phyloP scores from a whole-genome alignment of 2,329 filamentous ascomycete species.

The Phialocephala sp. region DNA sequence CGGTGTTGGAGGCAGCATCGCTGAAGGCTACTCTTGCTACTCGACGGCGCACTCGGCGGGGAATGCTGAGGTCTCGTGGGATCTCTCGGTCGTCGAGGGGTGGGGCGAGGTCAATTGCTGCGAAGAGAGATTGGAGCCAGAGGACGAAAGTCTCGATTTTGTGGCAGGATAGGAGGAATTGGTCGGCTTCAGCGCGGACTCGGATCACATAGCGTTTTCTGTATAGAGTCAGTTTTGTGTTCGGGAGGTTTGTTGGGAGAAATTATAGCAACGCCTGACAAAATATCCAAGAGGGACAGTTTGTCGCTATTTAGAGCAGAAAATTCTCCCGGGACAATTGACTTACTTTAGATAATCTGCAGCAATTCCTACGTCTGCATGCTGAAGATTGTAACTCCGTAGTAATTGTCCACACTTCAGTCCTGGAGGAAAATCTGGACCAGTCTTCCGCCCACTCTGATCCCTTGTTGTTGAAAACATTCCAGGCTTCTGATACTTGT shows the following conservation, averaged over 20 bases:
- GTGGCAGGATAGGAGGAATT: constrained; percentile 72
- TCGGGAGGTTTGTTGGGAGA: not conserved
- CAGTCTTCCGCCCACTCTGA: constrained; percentile 55
- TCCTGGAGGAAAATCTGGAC: constrained; percentile 57
- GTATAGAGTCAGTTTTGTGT: not conserved
- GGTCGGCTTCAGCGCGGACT: constrained; percentile 74
- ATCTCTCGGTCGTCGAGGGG: constrained; percentile 74
- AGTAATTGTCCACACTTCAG: constrained; percentile 61
- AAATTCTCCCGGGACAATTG: no score
- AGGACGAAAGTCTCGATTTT: constrained; percentile 69
- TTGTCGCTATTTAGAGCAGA: not conserved
- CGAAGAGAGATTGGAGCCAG: constrained; percentile 72
- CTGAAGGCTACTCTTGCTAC: constrained; percentile 23
- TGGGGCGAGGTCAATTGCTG: constrained; percentile 74
- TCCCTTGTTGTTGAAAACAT: constrained; percentile 50
- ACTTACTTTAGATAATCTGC: constrained; percentile 73
- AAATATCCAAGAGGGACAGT: no score
- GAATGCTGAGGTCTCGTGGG: constrained; percentile 65
- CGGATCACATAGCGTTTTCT: constrained; percentile 67
- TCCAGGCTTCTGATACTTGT: constrained; percentile 65
- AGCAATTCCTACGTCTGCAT: constrained; percentile 77
- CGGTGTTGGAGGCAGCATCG: constrained; percentile 24
- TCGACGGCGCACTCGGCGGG: constrained; percentile 45
- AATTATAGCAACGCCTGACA: no score
- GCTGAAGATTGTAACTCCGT: constrained; percentile 72